Evolutionary conservation across 805 yeast genomes (phyloP).

Genomic region (Kluyveromyces dobzhanskii): DNA sequence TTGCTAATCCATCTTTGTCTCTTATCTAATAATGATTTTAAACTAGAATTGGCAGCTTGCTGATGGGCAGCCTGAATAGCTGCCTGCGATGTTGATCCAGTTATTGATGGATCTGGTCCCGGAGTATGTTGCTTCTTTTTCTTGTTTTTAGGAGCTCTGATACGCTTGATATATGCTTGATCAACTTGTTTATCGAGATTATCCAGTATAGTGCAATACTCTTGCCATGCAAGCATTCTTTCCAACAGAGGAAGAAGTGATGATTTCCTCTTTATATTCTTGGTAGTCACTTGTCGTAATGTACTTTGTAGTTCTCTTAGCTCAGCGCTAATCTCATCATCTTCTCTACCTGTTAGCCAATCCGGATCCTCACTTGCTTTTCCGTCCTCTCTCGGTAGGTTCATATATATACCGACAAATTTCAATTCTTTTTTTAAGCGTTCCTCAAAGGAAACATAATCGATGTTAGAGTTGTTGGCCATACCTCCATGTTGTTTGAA

Average conservation of each 20-base stretch:
- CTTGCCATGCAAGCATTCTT: conserved; percentile 92
- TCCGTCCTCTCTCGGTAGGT: conserved; percentile 31
- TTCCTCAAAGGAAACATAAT: conserved; percentile 78
- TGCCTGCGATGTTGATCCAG: conserved; percentile 25
- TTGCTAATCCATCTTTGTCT: conserved; percentile 80
- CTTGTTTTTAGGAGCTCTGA: conserved; percentile 55
- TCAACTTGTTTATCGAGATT: conserved; percentile 96
- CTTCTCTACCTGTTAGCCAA: conserved; percentile 79
- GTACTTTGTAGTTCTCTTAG: conserved; percentile 64
- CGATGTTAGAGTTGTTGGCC: conserved; percentile 40
- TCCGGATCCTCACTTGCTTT: conserved; percentile 30
- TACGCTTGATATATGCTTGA: conserved; percentile 79
- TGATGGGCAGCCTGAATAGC: conserved; percentile 42
- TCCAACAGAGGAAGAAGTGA: conserved; percentile 64
- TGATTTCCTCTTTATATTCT: conserved; percentile 62
- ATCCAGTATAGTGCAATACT: conserved; percentile 79
- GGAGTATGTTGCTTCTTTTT: conserved; percentile 29
- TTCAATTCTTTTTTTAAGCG: conserved; percentile 79
- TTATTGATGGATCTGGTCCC: conserved; percentile 13
- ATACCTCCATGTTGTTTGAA: conserved; percentile 43
- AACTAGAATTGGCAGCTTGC: conserved; percentile 68
- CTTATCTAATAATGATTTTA: conserved; percentile 75
- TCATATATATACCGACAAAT: conserved; percentile 83
- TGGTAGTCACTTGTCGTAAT: conserved; percentile 48
- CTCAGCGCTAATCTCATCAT: conserved; percentile 88